A percentile compares a stretch with the other conserved stretches of the same genome.
phyloP scores from a whole-genome alignment of 306 rosid genomes.

The Echinosophora koreensis region DNA sequence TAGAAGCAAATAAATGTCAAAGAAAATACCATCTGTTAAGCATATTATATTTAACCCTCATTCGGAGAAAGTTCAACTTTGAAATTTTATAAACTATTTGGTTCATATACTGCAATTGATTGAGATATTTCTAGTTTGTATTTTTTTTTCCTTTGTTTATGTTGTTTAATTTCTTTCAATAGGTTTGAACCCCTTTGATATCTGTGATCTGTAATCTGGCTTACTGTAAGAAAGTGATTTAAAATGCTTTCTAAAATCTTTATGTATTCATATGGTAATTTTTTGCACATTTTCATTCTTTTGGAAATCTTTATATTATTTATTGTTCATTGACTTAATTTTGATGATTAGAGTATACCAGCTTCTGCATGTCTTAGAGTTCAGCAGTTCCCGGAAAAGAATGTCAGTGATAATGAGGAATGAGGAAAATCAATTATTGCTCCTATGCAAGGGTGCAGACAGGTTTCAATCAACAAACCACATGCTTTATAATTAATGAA shows the following conservation, averaged over 20 bases:
- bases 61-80: neutral
- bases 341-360: slow-evolving; percentile 64
- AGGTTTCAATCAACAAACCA: slow-evolving; percentile 63
- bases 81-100: neutral
- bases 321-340: slow-evolving; percentile 38
- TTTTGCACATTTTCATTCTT: slow-evolving; percentile 10
- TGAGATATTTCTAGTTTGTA: slow-evolving; percentile 27
- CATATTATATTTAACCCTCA: slow-evolving; percentile 4
- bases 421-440: slow-evolving; percentile 67
- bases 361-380: slow-evolving; percentile 84
- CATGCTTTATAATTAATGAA: slow-evolving; percentile 37
- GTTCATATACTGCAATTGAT: neutral
- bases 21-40: slow-evolving; percentile 5
- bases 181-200: slow-evolving; percentile 33
- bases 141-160: neutral
- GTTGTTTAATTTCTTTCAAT: neutral
- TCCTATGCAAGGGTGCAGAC: slow-evolving; percentile 95
- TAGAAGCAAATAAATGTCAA: slow-evolving; percentile 6
- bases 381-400: slow-evolving; percentile 90
- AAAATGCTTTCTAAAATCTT: neutral
- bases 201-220: slow-evolving; percentile 22
- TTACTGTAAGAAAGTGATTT: slow-evolving; percentile 1
- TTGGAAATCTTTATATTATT: slow-evolving; percentile 31
- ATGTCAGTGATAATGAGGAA: slow-evolving; percentile 92
- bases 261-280: neutral